Conservation (phyloP, 1,284 basidiomycete species). For the Ustilago vetiveriae region DNA sequence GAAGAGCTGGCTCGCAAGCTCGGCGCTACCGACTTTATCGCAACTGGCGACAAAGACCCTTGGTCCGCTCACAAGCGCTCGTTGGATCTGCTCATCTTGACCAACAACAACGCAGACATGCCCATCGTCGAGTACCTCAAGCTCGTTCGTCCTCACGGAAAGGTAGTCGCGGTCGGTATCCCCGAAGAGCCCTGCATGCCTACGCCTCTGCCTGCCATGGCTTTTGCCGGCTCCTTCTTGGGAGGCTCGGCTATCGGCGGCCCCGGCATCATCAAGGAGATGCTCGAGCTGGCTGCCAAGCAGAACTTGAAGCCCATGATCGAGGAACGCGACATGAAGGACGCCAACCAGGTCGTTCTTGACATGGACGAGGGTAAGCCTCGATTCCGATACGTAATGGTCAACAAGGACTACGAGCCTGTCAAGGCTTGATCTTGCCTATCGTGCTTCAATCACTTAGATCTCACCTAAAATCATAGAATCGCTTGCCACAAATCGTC, state of each 20-base stretch:
- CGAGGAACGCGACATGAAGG: conserved; percentile 53
- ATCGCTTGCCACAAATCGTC: too few species aligned
- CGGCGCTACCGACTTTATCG: conserved; percentile 57
- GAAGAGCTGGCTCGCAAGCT: conserved; percentile 53
- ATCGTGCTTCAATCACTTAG: background rate
- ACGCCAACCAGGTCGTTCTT: conserved; percentile 51
- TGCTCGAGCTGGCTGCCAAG: conserved; percentile 53
- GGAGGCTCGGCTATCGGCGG: conserved; percentile 61
- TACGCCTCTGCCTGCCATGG: conserved; percentile 52
- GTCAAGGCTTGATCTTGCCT: conserved; percentile 18
- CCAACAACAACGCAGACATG: conserved; percentile 68
- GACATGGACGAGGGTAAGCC: conserved; percentile 59
- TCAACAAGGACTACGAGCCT: conserved; percentile 66
- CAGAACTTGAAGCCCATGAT: conserved; percentile 56
- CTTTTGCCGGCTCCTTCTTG: conserved; percentile 49
- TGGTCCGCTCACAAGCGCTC: conserved; percentile 61
- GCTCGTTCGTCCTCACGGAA: conserved; percentile 68
- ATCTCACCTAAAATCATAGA: too few species aligned
- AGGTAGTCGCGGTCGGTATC: conserved; percentile 68
- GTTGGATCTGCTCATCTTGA: conserved; percentile 70
- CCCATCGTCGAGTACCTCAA: conserved; percentile 67
- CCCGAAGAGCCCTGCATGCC: conserved; percentile 62
- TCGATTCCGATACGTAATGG: conserved; percentile 69
- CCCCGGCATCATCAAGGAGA: conserved; percentile 65
- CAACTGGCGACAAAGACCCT: conserved; percentile 41